These are phyloP conservation scores for California macrophylla DNA, from an alignment of 441 rosid genomes.

Conservation along the genomic window DNA sequence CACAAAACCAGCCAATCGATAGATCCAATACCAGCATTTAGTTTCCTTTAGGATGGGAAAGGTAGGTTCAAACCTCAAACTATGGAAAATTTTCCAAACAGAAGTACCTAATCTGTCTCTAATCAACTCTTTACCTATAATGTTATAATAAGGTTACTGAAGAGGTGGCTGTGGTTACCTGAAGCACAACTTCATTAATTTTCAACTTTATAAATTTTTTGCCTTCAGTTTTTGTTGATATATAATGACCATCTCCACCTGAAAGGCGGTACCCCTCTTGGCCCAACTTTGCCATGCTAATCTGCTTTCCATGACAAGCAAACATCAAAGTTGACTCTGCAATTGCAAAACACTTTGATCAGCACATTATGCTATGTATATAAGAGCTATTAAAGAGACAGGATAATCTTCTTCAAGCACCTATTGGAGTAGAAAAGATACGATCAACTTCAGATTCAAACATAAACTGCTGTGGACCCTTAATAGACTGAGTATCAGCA, in stretches of 20 bases:
- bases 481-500: slow-evolving; percentile 51
- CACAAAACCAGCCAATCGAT: background rate
- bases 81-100: background rate
- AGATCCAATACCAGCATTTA: background rate
- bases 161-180: slow-evolving; percentile 42
- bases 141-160: background rate
- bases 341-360: slow-evolving; percentile 29
- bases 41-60: slow-evolving; percentile 1
- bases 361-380: slow-evolving; percentile 19
- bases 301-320: slow-evolving; percentile 76
- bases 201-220: slow-evolving; percentile 78
- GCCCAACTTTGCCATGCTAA: slow-evolving; percentile 78
- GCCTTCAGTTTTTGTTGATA: slow-evolving; percentile 78
- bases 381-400: slow-evolving; percentile 14
- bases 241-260: slow-evolving; percentile 72
- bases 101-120: background rate
- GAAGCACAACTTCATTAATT: slow-evolving; percentile 74
- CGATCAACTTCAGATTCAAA: slow-evolving; percentile 93
- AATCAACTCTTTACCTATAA: background rate
- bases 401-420: slow-evolving; percentile 35
- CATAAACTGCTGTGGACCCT: slow-evolving; percentile 76
- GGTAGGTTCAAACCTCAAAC: background rate
- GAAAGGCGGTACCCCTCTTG: slow-evolving; percentile 48
- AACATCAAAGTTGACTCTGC: slow-evolving; percentile 90
- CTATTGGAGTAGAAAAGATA: slow-evolving; percentile 91